Percentiles rank a stretch among this genome's conserved stretches.
These are phyloP conservation scores for Gossypium raimondii DNA, from an alignment of 345 rosid genomes.

Conservation along the genomic window DNA sequence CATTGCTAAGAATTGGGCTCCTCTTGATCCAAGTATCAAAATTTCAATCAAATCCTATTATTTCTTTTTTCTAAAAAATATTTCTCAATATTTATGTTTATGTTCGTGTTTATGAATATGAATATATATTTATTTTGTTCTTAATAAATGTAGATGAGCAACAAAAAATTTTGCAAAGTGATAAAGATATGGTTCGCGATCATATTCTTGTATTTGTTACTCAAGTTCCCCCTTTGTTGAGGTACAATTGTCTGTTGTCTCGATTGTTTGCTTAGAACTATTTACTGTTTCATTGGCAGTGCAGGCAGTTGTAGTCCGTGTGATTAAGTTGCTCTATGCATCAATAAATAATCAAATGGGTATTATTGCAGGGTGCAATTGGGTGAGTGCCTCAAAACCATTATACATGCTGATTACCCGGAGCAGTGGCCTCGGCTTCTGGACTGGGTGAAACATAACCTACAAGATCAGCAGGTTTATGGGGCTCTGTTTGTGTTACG, in stretches of 20 bases:
- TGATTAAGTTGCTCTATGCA: not conserved
- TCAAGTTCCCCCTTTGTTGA: slow-evolving; percentile 84
- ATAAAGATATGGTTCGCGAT: slow-evolving; percentile 78
- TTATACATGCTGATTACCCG: slow-evolving; percentile 92
- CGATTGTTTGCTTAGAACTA: not conserved
- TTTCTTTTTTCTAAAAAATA: not conserved
- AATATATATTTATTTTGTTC: not conserved
- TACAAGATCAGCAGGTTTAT: slow-evolving; percentile 87
- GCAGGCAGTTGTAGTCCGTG: not conserved
- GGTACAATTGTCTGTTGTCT: slow-evolving; percentile 37
- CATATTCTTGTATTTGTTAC: slow-evolving; percentile 78
- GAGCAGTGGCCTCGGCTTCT: slow-evolving; percentile 98
- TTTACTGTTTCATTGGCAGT: slow-evolving; percentile 17
- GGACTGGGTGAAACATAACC: slow-evolving; percentile 88
- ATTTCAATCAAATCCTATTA: slow-evolving; percentile 1
- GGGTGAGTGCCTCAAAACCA: slow-evolving; percentile 96
- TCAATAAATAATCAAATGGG: not conserved
- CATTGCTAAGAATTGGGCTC: slow-evolving; percentile 88
- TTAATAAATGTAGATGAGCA: slow-evolving; percentile 60
- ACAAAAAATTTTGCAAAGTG: slow-evolving; percentile 53
- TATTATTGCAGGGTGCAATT: slow-evolving; percentile 64
- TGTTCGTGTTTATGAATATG: not conserved
- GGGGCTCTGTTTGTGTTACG: slow-evolving; percentile 89
- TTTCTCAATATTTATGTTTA: not conserved
- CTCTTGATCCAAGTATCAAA: slow-evolving; percentile 51